Evolutionary conservation across 352 stramenopile species (phyloP).

Genomic region (Phytophthora macrochlamydospora): DNA sequence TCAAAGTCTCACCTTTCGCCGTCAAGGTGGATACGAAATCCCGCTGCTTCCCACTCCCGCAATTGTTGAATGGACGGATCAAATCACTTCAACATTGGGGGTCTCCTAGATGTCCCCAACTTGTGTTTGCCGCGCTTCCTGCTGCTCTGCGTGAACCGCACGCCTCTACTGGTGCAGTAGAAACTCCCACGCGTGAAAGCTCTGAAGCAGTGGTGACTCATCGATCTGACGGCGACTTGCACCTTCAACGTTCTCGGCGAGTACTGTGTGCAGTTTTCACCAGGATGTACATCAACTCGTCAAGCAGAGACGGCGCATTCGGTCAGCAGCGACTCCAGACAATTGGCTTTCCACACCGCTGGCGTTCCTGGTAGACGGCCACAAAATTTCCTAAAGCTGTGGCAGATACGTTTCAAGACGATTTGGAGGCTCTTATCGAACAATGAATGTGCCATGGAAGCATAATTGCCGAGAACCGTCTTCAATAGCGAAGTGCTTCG

Average conservation of each 20-base stretch:
- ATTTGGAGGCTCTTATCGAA: no score
- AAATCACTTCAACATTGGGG: neutral
- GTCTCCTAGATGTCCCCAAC: neutral
- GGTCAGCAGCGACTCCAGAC: neutral
- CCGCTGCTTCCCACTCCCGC: neutral
- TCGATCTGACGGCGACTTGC: neutral
- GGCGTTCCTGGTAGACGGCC: no score
- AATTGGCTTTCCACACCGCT: no score
- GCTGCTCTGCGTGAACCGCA: no score
- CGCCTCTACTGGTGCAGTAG: no score
- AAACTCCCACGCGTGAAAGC: neutral
- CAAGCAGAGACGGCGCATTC: neutral
- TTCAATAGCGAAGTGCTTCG: no score
- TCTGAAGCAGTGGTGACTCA: neutral
- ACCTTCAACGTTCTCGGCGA: neutral
- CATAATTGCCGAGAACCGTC: no score
- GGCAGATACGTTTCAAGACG: no score
- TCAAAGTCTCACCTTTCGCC: neutral
- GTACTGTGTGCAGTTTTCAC: neutral
- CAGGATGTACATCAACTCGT: neutral
- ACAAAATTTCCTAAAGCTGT: no score
- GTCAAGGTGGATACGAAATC: neutral
- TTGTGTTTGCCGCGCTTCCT: neutral
- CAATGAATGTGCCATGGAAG: no score
- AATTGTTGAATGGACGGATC: neutral